Percentiles rank a stretch among this genome's conserved stretches.
These are phyloP conservation scores for Albatrellus sp. DNA, from an alignment of 1,284 basidiomycete genomes.

Conservation along the genomic window DNA sequence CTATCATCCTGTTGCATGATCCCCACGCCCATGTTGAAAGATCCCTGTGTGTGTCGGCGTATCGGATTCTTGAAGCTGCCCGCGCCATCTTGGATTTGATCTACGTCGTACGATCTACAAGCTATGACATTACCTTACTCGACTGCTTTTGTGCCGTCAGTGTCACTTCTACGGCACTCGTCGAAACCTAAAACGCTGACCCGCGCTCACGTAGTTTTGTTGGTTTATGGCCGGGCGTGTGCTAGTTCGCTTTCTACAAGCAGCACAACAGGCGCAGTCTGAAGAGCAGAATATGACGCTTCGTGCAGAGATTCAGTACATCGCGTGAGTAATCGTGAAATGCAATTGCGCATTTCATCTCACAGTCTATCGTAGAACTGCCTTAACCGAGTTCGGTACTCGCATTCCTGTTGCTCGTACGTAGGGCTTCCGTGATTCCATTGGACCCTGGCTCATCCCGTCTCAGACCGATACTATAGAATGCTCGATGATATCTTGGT, in stretches of 20 bases:
- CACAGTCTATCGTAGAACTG: conserved; percentile 26
- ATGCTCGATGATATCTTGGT: conserved; percentile 39
- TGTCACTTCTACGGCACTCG: conserved; percentile 2
- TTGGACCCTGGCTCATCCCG: neutral
- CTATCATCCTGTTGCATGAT: conserved; percentile 41
- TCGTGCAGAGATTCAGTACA: conserved; percentile 48
- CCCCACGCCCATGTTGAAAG: conserved; percentile 50
- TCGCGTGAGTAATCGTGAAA: conserved; percentile 34
- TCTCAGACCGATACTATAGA: conserved; percentile 41
- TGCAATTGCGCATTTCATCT: conserved; percentile 4
- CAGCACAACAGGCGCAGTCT: conserved; percentile 39
- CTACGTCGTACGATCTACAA: conserved; percentile 52
- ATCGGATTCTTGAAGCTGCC: conserved; percentile 52
- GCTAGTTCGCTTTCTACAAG: conserved; percentile 49
- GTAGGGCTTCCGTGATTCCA: conserved; percentile 11
- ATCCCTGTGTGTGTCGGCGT: conserved; percentile 50
- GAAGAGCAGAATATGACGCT: conserved; percentile 41
- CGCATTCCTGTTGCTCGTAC: conserved; percentile 48
- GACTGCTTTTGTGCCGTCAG: conserved; percentile 49
- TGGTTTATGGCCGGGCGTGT: conserved; percentile 60
- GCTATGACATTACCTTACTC: conserved; percentile 53
- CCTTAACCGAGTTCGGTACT: conserved; percentile 48
- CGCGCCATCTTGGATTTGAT: conserved; percentile 57
- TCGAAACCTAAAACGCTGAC: neutral
- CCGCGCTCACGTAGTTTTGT: conserved; percentile 33